Evolutionary conservation across 2,329 filamentous ascomycete species (phyloP).

Genomic region (Hypoxylon sp.): DNA sequence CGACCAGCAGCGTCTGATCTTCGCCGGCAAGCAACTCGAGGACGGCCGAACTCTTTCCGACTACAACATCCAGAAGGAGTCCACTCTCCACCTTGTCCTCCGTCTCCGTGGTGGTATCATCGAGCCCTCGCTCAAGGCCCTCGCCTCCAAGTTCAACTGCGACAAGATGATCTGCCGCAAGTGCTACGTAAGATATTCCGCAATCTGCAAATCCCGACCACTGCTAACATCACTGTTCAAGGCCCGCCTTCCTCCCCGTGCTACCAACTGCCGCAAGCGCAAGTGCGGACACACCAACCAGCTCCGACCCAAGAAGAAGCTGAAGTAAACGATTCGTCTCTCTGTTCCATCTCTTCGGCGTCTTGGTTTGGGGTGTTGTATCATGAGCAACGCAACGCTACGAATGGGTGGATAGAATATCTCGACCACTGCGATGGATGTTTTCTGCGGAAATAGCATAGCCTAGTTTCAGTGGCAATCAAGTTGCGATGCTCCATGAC

Average conservation of each 20-base stretch:
- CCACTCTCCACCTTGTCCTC: slow-evolving; percentile 97
- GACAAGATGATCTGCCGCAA: slow-evolving; percentile 99
- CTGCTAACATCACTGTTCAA: slow-evolving; percentile 45
- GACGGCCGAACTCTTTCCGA: slow-evolving; percentile 96
- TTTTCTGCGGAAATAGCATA: slow-evolving; percentile 39
- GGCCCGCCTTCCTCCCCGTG: slow-evolving; percentile 93
- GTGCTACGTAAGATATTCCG: slow-evolving; percentile 85
- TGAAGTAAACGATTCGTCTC: slow-evolving; percentile 78
- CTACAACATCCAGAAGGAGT: slow-evolving; percentile 99
- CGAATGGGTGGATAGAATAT: slow-evolving; percentile 39
- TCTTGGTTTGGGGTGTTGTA: slow-evolving; percentile 53
- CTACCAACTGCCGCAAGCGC: slow-evolving; percentile 99
- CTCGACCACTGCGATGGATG: slow-evolving; percentile 35
- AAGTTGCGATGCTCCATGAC: slow-evolving; percentile 42
- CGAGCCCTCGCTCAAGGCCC: slow-evolving; percentile 97
- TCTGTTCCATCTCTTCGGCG: slow-evolving; percentile 52
- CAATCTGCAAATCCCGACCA: neutral
- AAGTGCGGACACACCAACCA: slow-evolving; percentile 99
- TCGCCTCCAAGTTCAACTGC: slow-evolving; percentile 99
- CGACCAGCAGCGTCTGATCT: slow-evolving; percentile 98
- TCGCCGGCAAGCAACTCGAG: slow-evolving; percentile 99
- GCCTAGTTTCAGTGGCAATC: slow-evolving; percentile 41
- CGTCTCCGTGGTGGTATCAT: slow-evolving; percentile 99
- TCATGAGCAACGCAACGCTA: slow-evolving; percentile 43
- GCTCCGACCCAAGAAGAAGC: slow-evolving; percentile 99